Evolutionary conservation across 164 flowering plant species (phyloP), one percentile per base, ranked within the genome.

Genomic region (Nelumbo lutea): DNA sequence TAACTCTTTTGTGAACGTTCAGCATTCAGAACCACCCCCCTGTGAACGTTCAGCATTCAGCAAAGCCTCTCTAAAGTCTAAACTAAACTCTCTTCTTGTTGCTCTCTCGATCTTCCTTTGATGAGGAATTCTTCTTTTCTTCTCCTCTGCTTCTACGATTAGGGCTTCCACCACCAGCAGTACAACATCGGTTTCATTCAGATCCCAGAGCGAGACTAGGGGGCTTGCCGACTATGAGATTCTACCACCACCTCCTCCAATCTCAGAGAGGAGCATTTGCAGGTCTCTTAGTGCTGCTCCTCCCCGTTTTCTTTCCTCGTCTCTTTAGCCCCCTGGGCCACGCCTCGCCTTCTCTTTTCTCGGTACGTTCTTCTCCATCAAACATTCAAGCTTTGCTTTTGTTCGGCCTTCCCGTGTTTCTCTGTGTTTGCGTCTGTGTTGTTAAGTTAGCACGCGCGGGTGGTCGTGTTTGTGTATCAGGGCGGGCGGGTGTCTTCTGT

Each of bases 321-420:
- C 79, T 87, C 61, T 84, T 85, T 73, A 60, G 66, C 47, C 88
- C 90, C 0, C 69, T 81, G 56, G 73, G 89, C 72, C 83, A 82
- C 63, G 94, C 93, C 44, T 85, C 82, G 2, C 82, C 95, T 67
- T 87, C 95, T 6, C 63, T 75, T 45, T 78, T 84, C 66, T 87
- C 95, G 82, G 96, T 90, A 75, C 44, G 83, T 65, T 5, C 39
- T 11, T 69, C 39, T 41, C 46, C 15, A 46, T 4, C 50, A 55
- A 40, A n/a, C 48, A 4, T 46, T 46, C 48, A 27, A 27, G 27
- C 27, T 27, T 27, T 27, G 27, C 27, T 27, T 27, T 27, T 27
- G 27, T 27, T 27, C 27, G 27, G 27, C 27, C 27, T 27, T 60
- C n/a, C 61, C 46, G 44, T 62, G 58, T 59, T 51, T 65, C 10